Base-by-base conservation (phyloP, 768 basidiomycete genomes). In the Russula vinacea region DNA sequence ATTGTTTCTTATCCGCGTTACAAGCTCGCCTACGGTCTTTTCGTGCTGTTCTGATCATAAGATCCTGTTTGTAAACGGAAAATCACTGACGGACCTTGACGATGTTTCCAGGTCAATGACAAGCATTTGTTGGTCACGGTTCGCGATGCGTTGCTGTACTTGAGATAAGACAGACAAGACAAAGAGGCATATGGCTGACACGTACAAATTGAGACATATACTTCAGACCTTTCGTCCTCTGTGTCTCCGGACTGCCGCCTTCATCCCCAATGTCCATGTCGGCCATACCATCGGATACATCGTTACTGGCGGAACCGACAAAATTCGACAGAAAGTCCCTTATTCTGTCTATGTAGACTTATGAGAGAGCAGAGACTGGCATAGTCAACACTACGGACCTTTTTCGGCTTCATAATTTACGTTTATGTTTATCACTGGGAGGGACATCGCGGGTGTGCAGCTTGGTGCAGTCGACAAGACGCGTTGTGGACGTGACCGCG, bases 51-150 rank as follows among this genome's bases (percentile, higher is more conserved):
- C 26, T 32, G 52, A 45, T 63, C 24, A 60, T 29, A 7, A 64
- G 17, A 14, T 22, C 35, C 14, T 22, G 10, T 10, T 17, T 16
- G 24, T 2, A 16, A n/a, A 17, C 11, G 10, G 35, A 17, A 32
- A 22, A 9, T 63, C 16, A 50, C 67, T 62, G 26, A 70, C 81
- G 71, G 69, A 89, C 94, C 67, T 85, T 81, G 65, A 81, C 80
- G 45, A 98, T 78, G 75, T 99, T 97, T 94, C 92, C 26, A 99
- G 74, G 70, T 96, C 93, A 65, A 99, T 84, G 45, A 87, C 78
- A 11, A 99, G 78, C 84, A 90, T 90, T 69, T 93, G 85, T 74
- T 94, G 89, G 66, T 97, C 92, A 40, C 97, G 84, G 76, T 99
- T 96, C 56, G 96, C 92, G 64, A 99, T 85, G 50, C 80, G 79